Percentiles rank a stretch among this genome's conserved stretches.
phyloP scores from a whole-genome alignment of 2,329 filamentous ascomycete species.

The Bipolaris oryzae region DNA sequence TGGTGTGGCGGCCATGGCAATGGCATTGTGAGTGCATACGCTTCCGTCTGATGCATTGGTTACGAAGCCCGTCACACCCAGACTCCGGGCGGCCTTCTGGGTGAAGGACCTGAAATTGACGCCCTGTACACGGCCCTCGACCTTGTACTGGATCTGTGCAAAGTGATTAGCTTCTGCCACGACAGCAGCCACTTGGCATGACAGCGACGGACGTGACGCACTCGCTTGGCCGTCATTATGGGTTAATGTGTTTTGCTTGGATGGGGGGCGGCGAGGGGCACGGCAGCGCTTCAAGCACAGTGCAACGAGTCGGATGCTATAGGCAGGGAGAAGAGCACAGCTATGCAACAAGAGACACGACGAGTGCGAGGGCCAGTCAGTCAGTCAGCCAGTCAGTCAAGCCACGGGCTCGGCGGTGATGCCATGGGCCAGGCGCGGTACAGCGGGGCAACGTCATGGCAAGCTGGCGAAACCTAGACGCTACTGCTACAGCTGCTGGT shows the following conservation, averaged over 20 bases:
- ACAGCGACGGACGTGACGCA: constrained; percentile 22
- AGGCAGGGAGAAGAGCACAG: background rate
- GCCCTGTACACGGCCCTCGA: constrained; percentile 56
- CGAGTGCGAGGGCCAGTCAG: too few relatives aligned
- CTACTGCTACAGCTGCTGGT: background rate
- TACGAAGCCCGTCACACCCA: constrained; percentile 55
- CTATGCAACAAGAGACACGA: too few relatives aligned
- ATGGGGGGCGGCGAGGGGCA: too few relatives aligned
- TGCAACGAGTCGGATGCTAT: background rate
- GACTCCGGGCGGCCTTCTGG: constrained; percentile 50
- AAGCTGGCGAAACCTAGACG: constrained; percentile 7
- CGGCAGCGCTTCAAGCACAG: constrained; percentile 30
- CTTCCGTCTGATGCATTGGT: constrained; percentile 55
- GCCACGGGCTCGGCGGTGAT: background rate
- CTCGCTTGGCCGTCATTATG: constrained; percentile 45
- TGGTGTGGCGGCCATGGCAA: background rate
- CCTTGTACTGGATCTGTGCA: constrained; percentile 55
- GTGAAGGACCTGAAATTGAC: constrained; percentile 59
- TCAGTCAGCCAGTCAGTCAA: too few relatives aligned
- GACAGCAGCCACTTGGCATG: background rate
- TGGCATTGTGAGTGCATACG: constrained; percentile 30
- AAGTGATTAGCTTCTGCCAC: constrained; percentile 25
- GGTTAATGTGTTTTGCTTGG: too few relatives aligned
- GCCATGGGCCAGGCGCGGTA: background rate
- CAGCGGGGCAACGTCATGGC: constrained; percentile 18